Base-by-base conservation (phyloP, 2,329 filamentous ascomycete species). In the Clonostachys chloroleuca region DNA sequence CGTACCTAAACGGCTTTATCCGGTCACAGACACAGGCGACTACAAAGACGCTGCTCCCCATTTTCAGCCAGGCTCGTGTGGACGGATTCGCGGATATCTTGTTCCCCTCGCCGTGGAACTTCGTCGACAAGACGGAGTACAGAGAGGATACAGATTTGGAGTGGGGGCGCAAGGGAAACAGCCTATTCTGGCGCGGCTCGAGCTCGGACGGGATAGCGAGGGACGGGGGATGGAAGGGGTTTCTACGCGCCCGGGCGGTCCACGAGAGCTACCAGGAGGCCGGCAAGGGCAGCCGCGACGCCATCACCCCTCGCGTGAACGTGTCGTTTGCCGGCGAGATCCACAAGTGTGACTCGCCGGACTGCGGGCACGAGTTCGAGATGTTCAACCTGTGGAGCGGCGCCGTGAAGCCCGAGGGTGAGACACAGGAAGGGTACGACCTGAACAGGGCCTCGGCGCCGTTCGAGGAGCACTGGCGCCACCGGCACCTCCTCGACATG, bases 401-500 rank as follows among this genome's bases (percentile, higher is more conserved):
- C 8, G 52, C 65, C 33, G 54, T 46, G 12, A 16, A 46, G 10
- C 34, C 20, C 18, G 24, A 57, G 34, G 55, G 77, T 20, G 56
- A 62, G 9, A 10, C 24, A 10, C 8, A 30, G 24, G 34, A 20
- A 8, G 40, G 9, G n/a, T 20, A 42, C 5, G 34, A 39, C 9
- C 46, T 50, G 16, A 34, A 49, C 40, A 48, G 47, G 10, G 13
- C 40, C 12, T 14, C 30, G 6, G 44, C 49, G 6, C 51, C 51
- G 2, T 59, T 58, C 42, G 43, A 51, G n/a, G 61, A 76, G 47
- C 75, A 81, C 60, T 81, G 79, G 60, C 53, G 59, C 42, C 70
- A 73, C 61, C 88, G 87, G 57, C 86, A 80, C 56, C 72, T 90
- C 2, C 77, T 84, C 0, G 87, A 91, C 59, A 74, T 90, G 44